phyloP scores from a whole-genome alignment of 2,329 filamentous ascomycete genomes.

The Herpotrichia juniperi region DNA sequence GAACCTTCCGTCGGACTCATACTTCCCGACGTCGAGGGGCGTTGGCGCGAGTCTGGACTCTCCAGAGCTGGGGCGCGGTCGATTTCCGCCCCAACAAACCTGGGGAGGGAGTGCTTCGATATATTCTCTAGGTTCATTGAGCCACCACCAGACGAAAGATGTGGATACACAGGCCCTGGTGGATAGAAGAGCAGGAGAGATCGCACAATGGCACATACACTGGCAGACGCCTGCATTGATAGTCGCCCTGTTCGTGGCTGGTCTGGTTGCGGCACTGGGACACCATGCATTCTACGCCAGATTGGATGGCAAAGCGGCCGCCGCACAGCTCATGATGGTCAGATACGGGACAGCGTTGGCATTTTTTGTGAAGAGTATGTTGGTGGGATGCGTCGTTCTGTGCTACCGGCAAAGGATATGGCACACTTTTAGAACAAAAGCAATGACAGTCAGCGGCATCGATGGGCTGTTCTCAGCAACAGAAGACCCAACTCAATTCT shows the following conservation, averaged over 20 bases:
- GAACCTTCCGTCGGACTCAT: conserved; percentile 21
- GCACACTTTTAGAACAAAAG: conserved; percentile 43
- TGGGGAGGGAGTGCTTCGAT: conserved; percentile 23
- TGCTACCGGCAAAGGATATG: conserved; percentile 47
- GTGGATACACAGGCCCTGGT: conserved; percentile 39
- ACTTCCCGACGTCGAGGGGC: conserved; percentile 14
- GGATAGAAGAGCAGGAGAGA: conserved; percentile 37
- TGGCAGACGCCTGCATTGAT: conserved; percentile 42
- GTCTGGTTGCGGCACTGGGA: conserved; percentile 37
- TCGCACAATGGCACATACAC: conserved; percentile 44
- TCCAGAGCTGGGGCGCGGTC: conserved; percentile 11
- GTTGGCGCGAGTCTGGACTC: neutral
- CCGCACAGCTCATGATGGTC: conserved; percentile 40
- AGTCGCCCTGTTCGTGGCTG: conserved; percentile 33
- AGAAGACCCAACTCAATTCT: conserved; percentile 43
- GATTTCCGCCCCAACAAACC: conserved; percentile 19
- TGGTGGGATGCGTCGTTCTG: conserved; percentile 41
- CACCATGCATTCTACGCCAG: conserved; percentile 43
- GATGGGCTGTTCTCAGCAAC: conserved; percentile 45
- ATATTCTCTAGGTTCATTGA: conserved; percentile 24
- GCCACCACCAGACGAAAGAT: conserved; percentile 34
- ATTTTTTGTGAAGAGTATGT: conserved; percentile 45
- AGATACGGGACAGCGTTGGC: conserved; percentile 45
- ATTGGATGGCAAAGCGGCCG: conserved; percentile 36
- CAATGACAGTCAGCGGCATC: conserved; percentile 46